These are phyloP conservation scores for Erigeron philadelphicus DNA, from an alignment of 140 eudicot genomes.

Conservation along the genomic window DNA sequence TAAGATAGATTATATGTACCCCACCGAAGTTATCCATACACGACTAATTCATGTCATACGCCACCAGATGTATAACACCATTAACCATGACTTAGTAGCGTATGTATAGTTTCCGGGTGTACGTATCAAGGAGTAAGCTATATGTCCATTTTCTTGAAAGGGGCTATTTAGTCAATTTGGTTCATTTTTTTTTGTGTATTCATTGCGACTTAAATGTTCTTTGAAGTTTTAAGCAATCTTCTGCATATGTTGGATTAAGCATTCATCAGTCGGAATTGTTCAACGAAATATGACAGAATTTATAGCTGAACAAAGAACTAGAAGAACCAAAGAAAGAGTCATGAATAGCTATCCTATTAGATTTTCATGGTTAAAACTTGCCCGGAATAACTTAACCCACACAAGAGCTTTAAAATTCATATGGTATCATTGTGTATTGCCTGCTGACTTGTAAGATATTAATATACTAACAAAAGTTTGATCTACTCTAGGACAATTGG, in stretches of 20 bases:
- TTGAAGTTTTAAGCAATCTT: background rate
- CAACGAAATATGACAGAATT: background rate
- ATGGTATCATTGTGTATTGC: background rate
- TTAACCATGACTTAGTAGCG: too few species aligned
- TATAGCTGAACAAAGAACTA: background rate
- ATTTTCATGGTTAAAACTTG: background rate
- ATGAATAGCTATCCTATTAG: background rate
- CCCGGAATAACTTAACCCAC: too few species aligned
- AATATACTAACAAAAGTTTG: background rate
- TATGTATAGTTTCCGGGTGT: too few species aligned
- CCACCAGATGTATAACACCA: too few species aligned
- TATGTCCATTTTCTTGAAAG: too few species aligned
- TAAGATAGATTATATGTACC: background rate
- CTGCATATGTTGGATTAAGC: background rate
- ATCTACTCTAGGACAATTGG: background rate
- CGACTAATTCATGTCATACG: too few species aligned
- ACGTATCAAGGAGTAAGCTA: too few species aligned
- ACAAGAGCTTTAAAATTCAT: too few species aligned
- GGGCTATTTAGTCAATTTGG: too few species aligned
- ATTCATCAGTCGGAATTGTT: background rate
- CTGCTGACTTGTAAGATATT: background rate
- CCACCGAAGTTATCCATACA: background rate
- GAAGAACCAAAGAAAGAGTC: background rate
- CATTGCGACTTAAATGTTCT: background rate
- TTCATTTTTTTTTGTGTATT: background rate